phyloP scores from a whole-genome alignment of 805 yeast genomes.

The Ogataea paradorogensis region DNA sequence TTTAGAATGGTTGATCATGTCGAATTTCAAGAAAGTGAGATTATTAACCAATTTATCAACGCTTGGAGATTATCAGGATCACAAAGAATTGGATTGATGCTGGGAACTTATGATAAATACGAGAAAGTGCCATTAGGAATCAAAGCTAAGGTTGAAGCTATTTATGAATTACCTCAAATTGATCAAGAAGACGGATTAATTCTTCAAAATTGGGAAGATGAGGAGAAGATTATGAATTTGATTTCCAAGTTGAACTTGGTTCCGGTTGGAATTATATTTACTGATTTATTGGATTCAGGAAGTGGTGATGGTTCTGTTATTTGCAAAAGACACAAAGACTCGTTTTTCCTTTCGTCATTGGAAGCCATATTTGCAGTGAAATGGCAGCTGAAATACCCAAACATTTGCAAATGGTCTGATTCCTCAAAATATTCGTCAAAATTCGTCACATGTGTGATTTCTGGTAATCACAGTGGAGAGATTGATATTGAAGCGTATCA shows the following conservation, averaged over 20 bases:
- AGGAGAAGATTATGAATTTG: conserved; percentile 48
- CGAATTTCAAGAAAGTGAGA: conserved; percentile 72
- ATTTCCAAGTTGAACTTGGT: conserved; percentile 59
- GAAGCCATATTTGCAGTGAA: conserved; percentile 83
- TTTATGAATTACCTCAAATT: conserved; percentile 88
- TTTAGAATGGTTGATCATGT: conserved; percentile 98
- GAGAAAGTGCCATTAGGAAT: conserved; percentile 88
- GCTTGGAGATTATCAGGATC: conserved; percentile 87
- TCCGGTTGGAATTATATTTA: conserved; percentile 81
- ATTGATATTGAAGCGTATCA: conserved; percentile 91
- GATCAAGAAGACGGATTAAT: conserved; percentile 86
- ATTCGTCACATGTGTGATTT: conserved; percentile 87
- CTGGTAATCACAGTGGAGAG: conserved; percentile 86
- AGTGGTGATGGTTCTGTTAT: conserved; percentile 83
- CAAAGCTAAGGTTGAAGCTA: conserved; percentile 90
- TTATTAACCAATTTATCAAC: conserved; percentile 82
- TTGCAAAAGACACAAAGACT: conserved; percentile 88
- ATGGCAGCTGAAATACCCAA: conserved; percentile 66
- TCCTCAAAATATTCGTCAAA: conserved; percentile 75
- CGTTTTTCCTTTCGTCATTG: conserved; percentile 84
- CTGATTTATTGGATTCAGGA: conserved; percentile 88
- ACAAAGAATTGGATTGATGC: conserved; percentile 82
- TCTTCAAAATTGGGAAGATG: conserved; percentile 52
- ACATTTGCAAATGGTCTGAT: conserved; percentile 59
- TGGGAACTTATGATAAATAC: conserved; percentile 77